Evolutionary conservation across 1,284 basidiomycete species (phyloP), one percentile per base, ranked within the genome.

Genomic region (Cystobasidium sp.): DNA sequence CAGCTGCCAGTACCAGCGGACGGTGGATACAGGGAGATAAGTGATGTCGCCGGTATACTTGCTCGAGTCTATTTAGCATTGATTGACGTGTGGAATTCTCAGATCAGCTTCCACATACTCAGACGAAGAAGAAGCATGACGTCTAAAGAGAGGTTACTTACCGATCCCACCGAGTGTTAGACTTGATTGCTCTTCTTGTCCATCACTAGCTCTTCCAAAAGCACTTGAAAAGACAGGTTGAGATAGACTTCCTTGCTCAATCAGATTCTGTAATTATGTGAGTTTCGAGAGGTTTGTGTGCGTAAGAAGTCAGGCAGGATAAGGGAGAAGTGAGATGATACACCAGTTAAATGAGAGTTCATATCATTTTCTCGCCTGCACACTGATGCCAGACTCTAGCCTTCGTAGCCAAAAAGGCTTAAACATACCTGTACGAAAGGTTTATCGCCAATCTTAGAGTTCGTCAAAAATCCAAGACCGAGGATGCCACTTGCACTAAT

Each of bases 1-100:
- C 37, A 84, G 82, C 80, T 83, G 82, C 96, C 97, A 99, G 86
- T 99, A 99, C 9, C 94, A 97, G 86, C 93, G 94, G 81, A 94
- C 89, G 80, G 94, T 91, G 6, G 68, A 55, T 74, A 99, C 87
- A 68, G 97, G 96, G 39, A 92, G 92, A 81, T 98, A 99, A 53
- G 84, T 82, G 76, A 99, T 87, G 82, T 90, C 86, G 83, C 96
- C 97, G 16, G 84, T 87, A 85, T 91, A 98, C 66, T 92, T 91
- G 53, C 80, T 80, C 37, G 85, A 76, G 83, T 99, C 94, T 77
- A 22, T 3, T 31, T 5, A n/a, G n/a, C 14, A 9, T 56, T 1
- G 12, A 31, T 43, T 6, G 31, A 16, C 18, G 52, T 20, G 37
- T 4, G 55, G n/a, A 37, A 37, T n/a, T 41, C 7, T n/a, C 31